These are phyloP conservation scores for Calophaca sinica DNA, from an alignment of 306 rosid genomes.

Conservation along the genomic window DNA sequence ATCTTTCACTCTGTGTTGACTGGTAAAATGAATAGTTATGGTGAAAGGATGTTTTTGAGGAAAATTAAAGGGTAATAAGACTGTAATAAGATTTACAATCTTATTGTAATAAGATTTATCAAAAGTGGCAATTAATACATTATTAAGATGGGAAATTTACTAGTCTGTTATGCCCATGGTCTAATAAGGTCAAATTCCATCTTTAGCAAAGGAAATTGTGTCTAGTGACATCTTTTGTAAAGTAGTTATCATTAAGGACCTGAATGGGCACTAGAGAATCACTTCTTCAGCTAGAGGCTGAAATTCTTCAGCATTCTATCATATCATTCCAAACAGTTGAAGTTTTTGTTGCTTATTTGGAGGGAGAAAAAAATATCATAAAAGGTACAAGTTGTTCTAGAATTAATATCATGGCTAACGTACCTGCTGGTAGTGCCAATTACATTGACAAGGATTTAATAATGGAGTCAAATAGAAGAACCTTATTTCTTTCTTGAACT, in stretches of 20 bases:
- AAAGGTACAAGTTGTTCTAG: too few species aligned
- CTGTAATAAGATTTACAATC: too few species aligned
- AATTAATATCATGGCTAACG: background rate
- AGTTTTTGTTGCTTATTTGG: background rate
- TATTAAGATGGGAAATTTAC: too few species aligned
- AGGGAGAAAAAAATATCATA: background rate
- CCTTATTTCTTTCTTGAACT: background rate
- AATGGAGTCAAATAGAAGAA: background rate
- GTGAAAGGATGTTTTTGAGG: conserved; percentile 9
- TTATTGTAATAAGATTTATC: too few species aligned
- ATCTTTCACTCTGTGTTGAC: background rate
- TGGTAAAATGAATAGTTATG: too few species aligned
- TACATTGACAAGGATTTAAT: background rate
- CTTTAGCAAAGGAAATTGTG: background rate
- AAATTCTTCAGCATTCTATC: too few species aligned
- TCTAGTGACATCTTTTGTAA: background rate
- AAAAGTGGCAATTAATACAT: too few species aligned
- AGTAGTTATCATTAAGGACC: background rate
- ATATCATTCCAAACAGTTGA: too few species aligned
- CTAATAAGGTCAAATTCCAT: background rate
- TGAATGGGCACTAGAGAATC: background rate
- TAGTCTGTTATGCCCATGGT: too few species aligned
- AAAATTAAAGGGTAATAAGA: background rate
- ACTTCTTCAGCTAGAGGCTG: too few species aligned
- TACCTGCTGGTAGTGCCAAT: conserved; percentile 8